phyloP scores from a whole-genome alignment of 225 moss, liverwort and hornwort species.

The Rhytidiadelphus loreus region DNA sequence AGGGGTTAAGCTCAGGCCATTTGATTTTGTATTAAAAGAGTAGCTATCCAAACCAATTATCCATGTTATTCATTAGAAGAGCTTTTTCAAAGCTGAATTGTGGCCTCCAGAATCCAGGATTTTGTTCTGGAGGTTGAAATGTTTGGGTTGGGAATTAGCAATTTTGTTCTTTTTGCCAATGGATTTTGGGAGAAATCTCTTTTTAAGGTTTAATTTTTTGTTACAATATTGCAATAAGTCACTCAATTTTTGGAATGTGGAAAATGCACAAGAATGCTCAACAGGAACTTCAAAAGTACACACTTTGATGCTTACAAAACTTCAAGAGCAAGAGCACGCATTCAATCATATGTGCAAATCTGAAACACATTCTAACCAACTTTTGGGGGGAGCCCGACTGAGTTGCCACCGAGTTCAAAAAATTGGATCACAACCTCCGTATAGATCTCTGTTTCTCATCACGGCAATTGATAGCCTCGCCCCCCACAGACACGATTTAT shows the following conservation, averaged over 20 bases:
- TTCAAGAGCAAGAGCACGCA: not conserved
- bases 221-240: not conserved
- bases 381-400: not conserved
- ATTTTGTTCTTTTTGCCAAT: not conserved
- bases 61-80: not conserved
- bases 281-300: not conserved
- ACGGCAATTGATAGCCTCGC: not conserved
- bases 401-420: not conserved
- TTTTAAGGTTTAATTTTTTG: no score
- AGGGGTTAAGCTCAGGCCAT: no score
- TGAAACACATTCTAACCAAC: not conserved
- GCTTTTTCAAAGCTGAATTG: not conserved
- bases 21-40: not conserved
- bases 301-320: not conserved
- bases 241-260: not conserved
- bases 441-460: not conserved
- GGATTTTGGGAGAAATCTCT: no score
- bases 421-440: not conserved
- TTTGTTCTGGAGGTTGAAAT: not conserved
- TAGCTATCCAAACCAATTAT: not conserved
- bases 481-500: not conserved
- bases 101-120: accelerated
- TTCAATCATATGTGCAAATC: not conserved
- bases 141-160: not conserved
- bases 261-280: no score